Percentiles rank a stretch among this genome's conserved stretches.
Evolutionary conservation across 768 basidiomycete species (phyloP).

Genomic region (Mycena olivaceomarginata): DNA sequence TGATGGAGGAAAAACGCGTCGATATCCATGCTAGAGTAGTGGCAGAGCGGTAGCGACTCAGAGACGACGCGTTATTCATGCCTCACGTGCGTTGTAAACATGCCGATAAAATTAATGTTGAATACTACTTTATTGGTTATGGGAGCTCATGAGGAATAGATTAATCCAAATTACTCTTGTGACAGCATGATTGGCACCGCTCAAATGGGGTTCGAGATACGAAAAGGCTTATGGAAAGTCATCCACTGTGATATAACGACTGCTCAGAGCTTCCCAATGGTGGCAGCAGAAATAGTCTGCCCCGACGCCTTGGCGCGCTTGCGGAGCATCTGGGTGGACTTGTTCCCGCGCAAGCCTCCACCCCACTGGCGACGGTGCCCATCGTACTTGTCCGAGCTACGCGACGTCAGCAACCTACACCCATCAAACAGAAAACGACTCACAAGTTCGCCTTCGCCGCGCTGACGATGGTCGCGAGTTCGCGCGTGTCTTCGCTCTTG

Average conservation of each 20-base stretch:
- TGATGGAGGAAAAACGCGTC: too few species aligned
- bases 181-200: too few species aligned
- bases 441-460: constrained; percentile 99
- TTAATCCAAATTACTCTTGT: too few species aligned
- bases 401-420: constrained; percentile 27
- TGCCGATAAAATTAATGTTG: too few species aligned
- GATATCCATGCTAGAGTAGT: too few species aligned
- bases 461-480: constrained; percentile 93
- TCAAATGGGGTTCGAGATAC: too few species aligned
- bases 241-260: neutral
- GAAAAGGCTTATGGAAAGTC: too few species aligned
- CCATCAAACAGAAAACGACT: constrained; percentile 55
- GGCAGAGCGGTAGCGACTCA: too few species aligned
- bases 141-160: too few species aligned
- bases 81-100: too few species aligned
- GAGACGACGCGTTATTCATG: too few species aligned
- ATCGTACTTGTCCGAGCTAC: constrained; percentile 93
- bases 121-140: too few species aligned
- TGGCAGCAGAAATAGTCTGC: constrained; percentile 72
- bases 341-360: constrained; percentile 96
- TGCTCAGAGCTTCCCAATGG: constrained; percentile 79
- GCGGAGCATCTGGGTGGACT: constrained; percentile 94
- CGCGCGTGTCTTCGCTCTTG: constrained; percentile 94
- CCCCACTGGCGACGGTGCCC: constrained; percentile 95
- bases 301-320: constrained; percentile 96